Evolutionary conservation across 768 basidiomycete genomes (phyloP).

Genomic region (Lactarius evosmus): DNA sequence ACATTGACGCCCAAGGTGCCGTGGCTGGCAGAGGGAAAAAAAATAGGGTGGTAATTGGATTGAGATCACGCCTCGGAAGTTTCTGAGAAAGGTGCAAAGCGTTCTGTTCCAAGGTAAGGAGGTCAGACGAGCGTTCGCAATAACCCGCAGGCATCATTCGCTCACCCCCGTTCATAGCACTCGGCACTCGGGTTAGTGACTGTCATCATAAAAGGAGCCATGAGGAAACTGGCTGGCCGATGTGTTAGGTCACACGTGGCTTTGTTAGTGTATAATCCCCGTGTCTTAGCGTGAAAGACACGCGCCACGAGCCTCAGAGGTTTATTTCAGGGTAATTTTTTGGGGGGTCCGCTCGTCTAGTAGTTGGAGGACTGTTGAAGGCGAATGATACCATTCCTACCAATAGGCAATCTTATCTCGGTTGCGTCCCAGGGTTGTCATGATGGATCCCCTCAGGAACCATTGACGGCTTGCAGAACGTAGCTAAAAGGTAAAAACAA

Average conservation of each 20-base stretch:
- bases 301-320: constrained; percentile 12
- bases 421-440: not conserved
- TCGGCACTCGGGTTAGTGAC: not conserved
- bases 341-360: not conserved
- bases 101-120: constrained; percentile 8
- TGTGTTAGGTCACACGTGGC: not conserved
- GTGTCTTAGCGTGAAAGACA: not conserved
- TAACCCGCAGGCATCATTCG: not conserved
- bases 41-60: constrained; percentile 9
- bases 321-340: not conserved
- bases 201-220: not conserved
- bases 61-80: constrained; percentile 18
- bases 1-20: constrained; percentile 3
- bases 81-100: constrained; percentile 7
- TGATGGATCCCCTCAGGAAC: constrained; percentile 1
- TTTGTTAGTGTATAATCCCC: not conserved
- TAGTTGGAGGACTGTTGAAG: not conserved
- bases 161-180: constrained; percentile 9
- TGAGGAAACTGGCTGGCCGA: not conserved
- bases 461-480: not conserved
- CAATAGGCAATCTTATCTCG: constrained; percentile 22
- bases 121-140: not conserved
- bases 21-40: constrained; percentile 6
- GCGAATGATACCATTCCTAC: not conserved
- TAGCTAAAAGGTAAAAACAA: constrained; percentile 13